phyloP scores from a whole-genome alignment of 2,329 filamentous ascomycete genomes.

The Pseudonectria foliicola region DNA sequence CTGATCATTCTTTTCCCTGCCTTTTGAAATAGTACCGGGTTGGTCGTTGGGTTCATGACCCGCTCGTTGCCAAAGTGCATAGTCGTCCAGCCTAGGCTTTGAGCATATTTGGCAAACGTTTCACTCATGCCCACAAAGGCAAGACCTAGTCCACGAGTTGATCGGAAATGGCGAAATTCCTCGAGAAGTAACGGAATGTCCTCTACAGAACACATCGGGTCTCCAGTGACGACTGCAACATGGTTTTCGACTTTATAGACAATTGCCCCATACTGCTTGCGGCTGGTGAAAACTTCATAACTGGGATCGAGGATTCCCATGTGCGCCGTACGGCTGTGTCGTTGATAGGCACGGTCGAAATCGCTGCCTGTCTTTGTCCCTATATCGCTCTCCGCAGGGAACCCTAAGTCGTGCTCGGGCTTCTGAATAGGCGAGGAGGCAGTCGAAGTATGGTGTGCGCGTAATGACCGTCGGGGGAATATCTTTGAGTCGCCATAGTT shows the following conservation, averaged over 20 bases:
- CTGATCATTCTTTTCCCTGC: slow-evolving; percentile 15
- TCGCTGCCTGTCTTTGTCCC: background rate
- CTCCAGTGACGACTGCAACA: slow-evolving; percentile 12
- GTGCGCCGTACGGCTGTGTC: slow-evolving; percentile 13
- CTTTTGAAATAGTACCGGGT: slow-evolving; percentile 10
- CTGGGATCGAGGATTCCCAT: slow-evolving; percentile 17
- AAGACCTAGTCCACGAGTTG: slow-evolving; percentile 4
- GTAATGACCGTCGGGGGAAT: too few species aligned
- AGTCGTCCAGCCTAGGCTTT: slow-evolving; percentile 7
- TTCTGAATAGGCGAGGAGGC: too few species aligned
- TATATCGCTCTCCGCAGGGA: too few species aligned
- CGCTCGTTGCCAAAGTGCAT: slow-evolving; percentile 14
- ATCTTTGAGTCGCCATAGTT: too few species aligned
- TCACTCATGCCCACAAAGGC: slow-evolving; percentile 15
- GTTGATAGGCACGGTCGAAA: slow-evolving; percentile 6
- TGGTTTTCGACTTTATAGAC: slow-evolving; percentile 12
- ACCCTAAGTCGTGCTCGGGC: too few species aligned
- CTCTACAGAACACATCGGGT: slow-evolving; percentile 10
- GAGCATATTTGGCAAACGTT: slow-evolving; percentile 7
- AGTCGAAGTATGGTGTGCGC: too few species aligned
- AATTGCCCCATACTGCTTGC: slow-evolving; percentile 9
- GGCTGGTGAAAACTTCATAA: slow-evolving; percentile 13
- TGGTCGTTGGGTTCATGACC: slow-evolving; percentile 12
- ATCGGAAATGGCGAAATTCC: slow-evolving; percentile 9
- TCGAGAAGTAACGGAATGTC: slow-evolving; percentile 8